Conservation (phyloP, 306 rosid genomes). For the Cucumis melo region DNA sequence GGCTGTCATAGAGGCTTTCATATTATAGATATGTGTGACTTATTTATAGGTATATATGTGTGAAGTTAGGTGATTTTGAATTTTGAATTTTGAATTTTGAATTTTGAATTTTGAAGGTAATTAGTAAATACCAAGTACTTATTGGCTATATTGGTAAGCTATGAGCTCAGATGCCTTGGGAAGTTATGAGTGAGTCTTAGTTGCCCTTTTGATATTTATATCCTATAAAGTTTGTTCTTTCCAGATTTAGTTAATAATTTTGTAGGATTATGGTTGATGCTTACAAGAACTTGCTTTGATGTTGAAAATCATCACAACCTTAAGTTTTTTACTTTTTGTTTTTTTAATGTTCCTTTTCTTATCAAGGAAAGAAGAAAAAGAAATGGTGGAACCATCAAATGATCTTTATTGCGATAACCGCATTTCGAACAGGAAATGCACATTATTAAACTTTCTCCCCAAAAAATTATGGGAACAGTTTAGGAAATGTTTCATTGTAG, state of each 20-base stretch:
- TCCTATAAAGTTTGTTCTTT: neutral
- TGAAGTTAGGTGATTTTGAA: slow-evolving; percentile 2
- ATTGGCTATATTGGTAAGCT: neutral
- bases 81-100: neutral
- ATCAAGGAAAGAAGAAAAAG: neutral
- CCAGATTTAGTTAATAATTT: neutral
- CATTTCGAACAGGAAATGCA: slow-evolving; percentile 81
- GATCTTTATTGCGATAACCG: slow-evolving; percentile 63
- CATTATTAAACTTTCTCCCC: slow-evolving; percentile 75
- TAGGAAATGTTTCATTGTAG: slow-evolving; percentile 41
- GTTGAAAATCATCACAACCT: neutral
- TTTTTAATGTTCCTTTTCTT: neutral
- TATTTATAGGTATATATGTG: slow-evolving; percentile 55
- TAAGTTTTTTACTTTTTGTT: neutral
- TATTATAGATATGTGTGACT: slow-evolving; percentile 23
- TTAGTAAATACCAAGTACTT: neutral
- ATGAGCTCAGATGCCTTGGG: neutral
- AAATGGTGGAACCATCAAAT: neutral
- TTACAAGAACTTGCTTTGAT: neutral
- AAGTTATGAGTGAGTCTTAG: neutral
- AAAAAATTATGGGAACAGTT: slow-evolving; percentile 96
- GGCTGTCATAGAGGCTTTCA: slow-evolving; percentile 85
- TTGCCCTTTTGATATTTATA: neutral
- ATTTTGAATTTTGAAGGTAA: neutral
- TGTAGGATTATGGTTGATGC: neutral